These are phyloP conservation scores for Pezicula carpinea DNA, from an alignment of 2,329 filamentous ascomycete genomes.

Conservation along the genomic window DNA sequence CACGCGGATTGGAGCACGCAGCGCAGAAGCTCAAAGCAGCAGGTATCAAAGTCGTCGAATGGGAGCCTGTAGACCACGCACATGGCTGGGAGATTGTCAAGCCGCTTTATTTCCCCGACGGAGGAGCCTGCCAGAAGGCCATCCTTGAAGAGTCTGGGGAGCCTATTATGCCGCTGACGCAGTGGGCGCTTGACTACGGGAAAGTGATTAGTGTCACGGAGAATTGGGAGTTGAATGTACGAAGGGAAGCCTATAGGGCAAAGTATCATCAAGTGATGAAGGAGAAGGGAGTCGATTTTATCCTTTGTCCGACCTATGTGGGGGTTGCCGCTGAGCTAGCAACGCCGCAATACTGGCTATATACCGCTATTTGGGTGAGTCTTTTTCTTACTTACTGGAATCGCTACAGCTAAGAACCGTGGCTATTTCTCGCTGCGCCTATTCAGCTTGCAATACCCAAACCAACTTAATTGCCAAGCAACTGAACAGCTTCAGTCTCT, in stretches of 20 bases:
- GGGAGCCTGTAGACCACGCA: conserved; percentile 36
- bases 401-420: too few relatives aligned
- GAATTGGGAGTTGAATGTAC: conserved; percentile 12
- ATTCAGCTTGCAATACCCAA: too few relatives aligned
- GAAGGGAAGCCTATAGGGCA: conserved; percentile 8
- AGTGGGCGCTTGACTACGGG: not conserved
- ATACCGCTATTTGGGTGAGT: conserved; percentile 13
- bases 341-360: conserved; percentile 48
- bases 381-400: not conserved
- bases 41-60: conserved; percentile 40
- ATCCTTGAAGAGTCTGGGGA: conserved; percentile 11
- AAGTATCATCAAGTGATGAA: conserved; percentile 13
- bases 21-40: conserved; percentile 22
- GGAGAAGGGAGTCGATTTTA: conserved; percentile 13
- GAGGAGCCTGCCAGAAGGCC: not conserved
- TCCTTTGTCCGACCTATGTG: conserved; percentile 45
- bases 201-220: conserved; percentile 5
- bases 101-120: conserved; percentile 9
- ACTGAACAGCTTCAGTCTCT: too few relatives aligned
- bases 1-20: conserved; percentile 24
- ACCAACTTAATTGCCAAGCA: too few relatives aligned
- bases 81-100: conserved; percentile 18
- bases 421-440: too few relatives aligned
- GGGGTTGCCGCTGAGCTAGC: not conserved
- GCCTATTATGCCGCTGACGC: conserved; percentile 10